These are phyloP conservation scores for Beta macrorhiza DNA, from an alignment of 179 eudicot species.

Conservation along the genomic window DNA sequence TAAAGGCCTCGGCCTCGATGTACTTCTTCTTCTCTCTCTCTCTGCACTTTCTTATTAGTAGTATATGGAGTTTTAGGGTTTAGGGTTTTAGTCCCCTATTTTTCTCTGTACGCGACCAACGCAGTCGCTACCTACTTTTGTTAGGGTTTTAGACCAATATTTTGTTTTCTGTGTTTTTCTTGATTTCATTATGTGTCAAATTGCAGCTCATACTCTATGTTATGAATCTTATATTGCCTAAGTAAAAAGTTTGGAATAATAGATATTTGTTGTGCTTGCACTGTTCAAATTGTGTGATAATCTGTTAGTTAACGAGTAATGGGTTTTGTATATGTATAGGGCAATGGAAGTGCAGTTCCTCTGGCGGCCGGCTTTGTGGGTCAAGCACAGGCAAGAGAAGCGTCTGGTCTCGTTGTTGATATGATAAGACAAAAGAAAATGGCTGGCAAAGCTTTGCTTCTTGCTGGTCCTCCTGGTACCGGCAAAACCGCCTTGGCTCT, in stretches of 20 bases:
- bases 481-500: conserved; percentile 94
- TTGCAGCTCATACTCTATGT: too few relatives aligned
- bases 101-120: too few relatives aligned
- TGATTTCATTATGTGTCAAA: background rate
- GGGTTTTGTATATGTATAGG: conserved; percentile 31
- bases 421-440: conserved; percentile 94
- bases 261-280: background rate
- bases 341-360: conserved; percentile 62
- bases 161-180: background rate
- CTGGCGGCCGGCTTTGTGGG: conserved; percentile 92
- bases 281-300: background rate
- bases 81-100: too few relatives aligned
- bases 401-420: conserved; percentile 84
- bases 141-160: conserved; percentile 6
- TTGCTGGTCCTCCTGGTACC: conserved; percentile 94
- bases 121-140: too few relatives aligned
- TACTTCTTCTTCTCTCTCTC: conserved; percentile 23
- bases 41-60: background rate
- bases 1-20: conserved; percentile 94
- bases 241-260: background rate
- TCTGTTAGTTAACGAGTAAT: background rate
- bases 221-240: background rate
- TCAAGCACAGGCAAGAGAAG: conserved; percentile 83
- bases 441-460: conserved; percentile 85
- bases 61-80: too few relatives aligned